Evolutionary conservation across 768 basidiomycete genomes (phyloP).

Genomic region (Zangia roseola): DNA sequence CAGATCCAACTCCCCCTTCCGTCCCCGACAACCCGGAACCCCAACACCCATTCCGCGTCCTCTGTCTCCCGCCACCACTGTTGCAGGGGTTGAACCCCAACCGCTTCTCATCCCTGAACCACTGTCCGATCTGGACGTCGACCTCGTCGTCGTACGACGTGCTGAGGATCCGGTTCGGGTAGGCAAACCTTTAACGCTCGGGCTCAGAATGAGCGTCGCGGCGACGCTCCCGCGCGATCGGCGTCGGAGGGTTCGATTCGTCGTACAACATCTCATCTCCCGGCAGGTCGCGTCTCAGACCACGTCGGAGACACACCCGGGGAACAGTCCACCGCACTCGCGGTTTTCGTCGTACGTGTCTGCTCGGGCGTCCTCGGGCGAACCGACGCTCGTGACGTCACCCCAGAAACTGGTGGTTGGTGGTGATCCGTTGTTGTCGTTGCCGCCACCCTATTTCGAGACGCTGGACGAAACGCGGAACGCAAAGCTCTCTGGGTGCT

Average conservation of each 20-base stretch:
- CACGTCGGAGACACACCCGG: conserved; percentile 3
- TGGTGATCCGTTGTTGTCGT: conserved; percentile 14
- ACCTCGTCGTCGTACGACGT: conserved; percentile 52
- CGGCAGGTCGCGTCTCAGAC: conserved; percentile 26
- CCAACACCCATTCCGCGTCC: conserved; percentile 22
- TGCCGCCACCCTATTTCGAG: conserved; percentile 51
- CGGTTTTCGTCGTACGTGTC: conserved; percentile 11
- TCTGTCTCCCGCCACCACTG: conserved; percentile 32
- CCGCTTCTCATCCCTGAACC: conserved; percentile 23
- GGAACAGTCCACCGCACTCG: conserved; percentile 1
- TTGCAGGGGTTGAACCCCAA: conserved; percentile 19
- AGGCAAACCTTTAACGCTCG: conserved; percentile 60
- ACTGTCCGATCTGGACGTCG: conserved; percentile 49
- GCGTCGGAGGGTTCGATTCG: conserved; percentile 49
- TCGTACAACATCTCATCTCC: conserved; percentile 64
- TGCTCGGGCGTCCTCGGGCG: neutral
- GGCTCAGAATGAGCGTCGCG: conserved; percentile 52
- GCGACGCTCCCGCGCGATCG: conserved; percentile 37
- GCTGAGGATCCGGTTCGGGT: conserved; percentile 44
- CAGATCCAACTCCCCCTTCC: conserved; percentile 43
- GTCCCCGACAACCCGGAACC: conserved; percentile 33
- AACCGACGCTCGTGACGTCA: conserved; percentile 14
- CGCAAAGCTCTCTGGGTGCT: conserved; percentile 32
- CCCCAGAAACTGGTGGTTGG: conserved; percentile 10
- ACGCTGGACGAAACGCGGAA: conserved; percentile 36